Conservation (phyloP, 441 rosid species). For the Cnidoscolus chayamansa region DNA sequence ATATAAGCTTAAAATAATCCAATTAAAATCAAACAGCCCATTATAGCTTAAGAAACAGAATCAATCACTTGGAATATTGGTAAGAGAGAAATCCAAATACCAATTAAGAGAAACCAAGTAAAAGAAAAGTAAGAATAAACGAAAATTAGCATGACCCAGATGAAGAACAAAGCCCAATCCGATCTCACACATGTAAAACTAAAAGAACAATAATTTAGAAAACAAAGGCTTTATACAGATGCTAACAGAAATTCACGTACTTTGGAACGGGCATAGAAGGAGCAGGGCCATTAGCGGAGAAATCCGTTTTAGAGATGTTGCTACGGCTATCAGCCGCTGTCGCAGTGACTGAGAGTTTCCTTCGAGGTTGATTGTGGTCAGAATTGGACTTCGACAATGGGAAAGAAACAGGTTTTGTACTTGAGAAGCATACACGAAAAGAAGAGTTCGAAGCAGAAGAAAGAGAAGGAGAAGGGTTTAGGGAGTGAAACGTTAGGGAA, state of each 20-base stretch:
- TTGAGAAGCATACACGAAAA: neutral
- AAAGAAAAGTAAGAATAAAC: neutral
- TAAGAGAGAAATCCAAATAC: neutral
- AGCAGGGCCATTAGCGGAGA: neutral
- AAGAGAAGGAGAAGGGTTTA: neutral
- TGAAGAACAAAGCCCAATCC: neutral
- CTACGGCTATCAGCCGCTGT: neutral
- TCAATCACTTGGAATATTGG: neutral
- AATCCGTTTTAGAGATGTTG: neutral
- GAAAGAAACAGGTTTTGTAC: neutral
- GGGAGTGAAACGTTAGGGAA: neutral
- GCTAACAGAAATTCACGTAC: neutral
- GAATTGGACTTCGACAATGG: neutral
- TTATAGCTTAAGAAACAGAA: neutral
- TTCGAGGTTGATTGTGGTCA: neutral
- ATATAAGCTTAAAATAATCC: neutral
- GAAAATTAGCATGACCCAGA: slow-evolving; percentile 9
- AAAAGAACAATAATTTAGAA: too few relatives aligned
- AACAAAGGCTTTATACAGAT: neutral
- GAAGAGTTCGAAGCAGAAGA: neutral
- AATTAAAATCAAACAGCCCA: neutral
- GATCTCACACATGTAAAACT: neutral
- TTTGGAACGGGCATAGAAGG: neutral
- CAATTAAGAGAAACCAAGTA: neutral
- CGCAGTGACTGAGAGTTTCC: neutral